Evolutionary conservation across 202 grass and related monocot species (phyloP), one percentile per base, ranked within the genome.

Genomic region (Dendrocalamus latiflorus): DNA sequence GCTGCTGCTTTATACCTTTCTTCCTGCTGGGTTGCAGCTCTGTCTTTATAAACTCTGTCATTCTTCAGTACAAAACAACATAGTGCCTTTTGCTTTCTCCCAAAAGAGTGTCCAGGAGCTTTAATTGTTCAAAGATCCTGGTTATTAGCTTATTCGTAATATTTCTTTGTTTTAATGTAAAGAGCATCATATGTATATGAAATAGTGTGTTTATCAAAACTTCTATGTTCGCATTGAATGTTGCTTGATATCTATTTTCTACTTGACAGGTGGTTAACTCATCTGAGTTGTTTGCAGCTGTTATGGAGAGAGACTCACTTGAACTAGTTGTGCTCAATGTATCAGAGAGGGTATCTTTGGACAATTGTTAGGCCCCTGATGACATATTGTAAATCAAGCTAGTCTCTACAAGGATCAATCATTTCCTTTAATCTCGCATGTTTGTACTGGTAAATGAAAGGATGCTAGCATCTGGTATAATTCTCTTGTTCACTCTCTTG

Each of bases 321-420:
- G 55, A 58, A 38, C 15, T 50, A 75, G 73, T 53, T 65, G n/a
- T 80, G 18, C 63, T 65, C 61, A 75, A 38, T 81, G 44, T 69
- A 76, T 72, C 24, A 58, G 17, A 75, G 68, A 75, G 64, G 55
- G 33, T 26, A 59, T 44, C 14, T 75, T 55, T 75, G 73, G 53
- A 77, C n/a, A 33, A 73, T 49, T 63, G 53, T 43, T 62, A 47
- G 56, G 74, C 44, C 69, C 38, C 9, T 79, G 39, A 86, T 69
- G 74, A n/a, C 14, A 64, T 86, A 34, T 41, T 86, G 74, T 74
- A 73, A 55, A 83, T 74, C 76, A 68, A 75, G 65, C 49, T 84
- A 53, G 24, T 54, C 50, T 34, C 20, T 75, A 3, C 53, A 42
- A 33, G 2, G 41, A 11, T n/a, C 2, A 74, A 56, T 57, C 37